Base-by-base conservation (phyloP, 371 early-diverging fungal species). In the Agmasoma carcini region DNA sequence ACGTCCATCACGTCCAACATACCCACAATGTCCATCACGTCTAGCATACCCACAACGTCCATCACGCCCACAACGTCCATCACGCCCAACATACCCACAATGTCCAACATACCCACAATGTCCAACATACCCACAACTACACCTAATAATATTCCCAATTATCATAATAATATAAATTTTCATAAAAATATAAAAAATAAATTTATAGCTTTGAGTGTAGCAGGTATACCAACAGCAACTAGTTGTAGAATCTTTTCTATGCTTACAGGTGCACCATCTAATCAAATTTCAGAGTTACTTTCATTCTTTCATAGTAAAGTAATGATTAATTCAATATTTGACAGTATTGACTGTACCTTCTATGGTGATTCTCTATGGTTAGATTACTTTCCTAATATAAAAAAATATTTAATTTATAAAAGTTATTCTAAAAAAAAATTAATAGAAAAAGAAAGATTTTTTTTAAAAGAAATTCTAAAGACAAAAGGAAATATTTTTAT, bases 311-410 rank as follows among this genome's bases (percentile, higher is more conserved):
- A 58, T 9, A 29, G 38, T 6, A 25, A 33, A 20, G 26, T 61
- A 1, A 19, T 46, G 0, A 46, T 36, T 14, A 70, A 71, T 33
- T 67, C 55, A 30, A 45, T 74, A 27, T 44, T 68, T 3, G 20
- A 52, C 19, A 59, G 65, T 34, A 12, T 70, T 15, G 34, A 30
- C 20, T 34, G 46, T 6, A 59, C 27, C 11, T 71, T 71, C 54
- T 75, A 54, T 52, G 75, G 75, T n/a, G 75, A 75, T 46, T 45
- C 50, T 14, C 59, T 66, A 27, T 75, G 75, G 75, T 52, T 53
- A 12, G 56, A 66, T 39, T 36, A 63, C 5, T 74, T 68, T 55
- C 65, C 66, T 26, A 56, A 55, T 14, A 39, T 71, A 20, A 51
- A 31, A 27, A 37, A 34, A 2, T 34, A 59, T 6, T 34, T 25